Evolutionary conservation across 257 asterid species (phyloP), one percentile per base, ranked within the genome.

Genomic region (Rhazya stricta): DNA sequence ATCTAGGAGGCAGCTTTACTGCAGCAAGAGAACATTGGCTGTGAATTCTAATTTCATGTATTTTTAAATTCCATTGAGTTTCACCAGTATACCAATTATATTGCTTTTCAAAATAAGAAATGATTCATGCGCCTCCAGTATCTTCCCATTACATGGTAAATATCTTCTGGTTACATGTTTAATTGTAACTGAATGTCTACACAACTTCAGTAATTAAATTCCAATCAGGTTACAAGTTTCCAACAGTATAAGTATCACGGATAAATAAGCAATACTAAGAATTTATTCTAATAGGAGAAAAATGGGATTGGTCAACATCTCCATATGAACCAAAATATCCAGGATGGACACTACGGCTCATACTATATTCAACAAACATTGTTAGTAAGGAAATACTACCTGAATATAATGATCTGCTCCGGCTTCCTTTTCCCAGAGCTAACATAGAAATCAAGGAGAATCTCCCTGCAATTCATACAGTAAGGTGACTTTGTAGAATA

Each of bases 351-450:
- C 23, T 5, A 9, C 1, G 7, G 16, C 4, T 29, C 56, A 45
- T 29, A 69, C 37, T 45, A 69, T 25, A 16, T 21, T 6, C 67
- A 72, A 23, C 67, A 10, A 53, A 23, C 46, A 18, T 9, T 56
- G 11, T 56, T 56, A 56, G 16, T 0, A 25, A 29, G 29, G 3
- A 43, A 51, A 62, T 10, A n/a, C 4, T 86, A 93, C 97, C 97
- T 88, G 85, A 93, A 93, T 18, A 93, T 89, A 79, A 93, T 88
- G 2, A 93, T 91, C 48, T 91, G 97, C 0, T 89, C 92, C 4
- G 98, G 98, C 89, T 93, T 93, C 78, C 93, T 84, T 76, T 88
- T 87, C 11, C 85, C 91, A 7, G 97, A 91, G 79, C 95, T 91
- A 8, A 57, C 71, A 76, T 91, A 91, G 85, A 88, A 93, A 76